Evolutionary conservation across 257 asterid genomes (phyloP).

Genomic region (Hygrophila difformis): DNA sequence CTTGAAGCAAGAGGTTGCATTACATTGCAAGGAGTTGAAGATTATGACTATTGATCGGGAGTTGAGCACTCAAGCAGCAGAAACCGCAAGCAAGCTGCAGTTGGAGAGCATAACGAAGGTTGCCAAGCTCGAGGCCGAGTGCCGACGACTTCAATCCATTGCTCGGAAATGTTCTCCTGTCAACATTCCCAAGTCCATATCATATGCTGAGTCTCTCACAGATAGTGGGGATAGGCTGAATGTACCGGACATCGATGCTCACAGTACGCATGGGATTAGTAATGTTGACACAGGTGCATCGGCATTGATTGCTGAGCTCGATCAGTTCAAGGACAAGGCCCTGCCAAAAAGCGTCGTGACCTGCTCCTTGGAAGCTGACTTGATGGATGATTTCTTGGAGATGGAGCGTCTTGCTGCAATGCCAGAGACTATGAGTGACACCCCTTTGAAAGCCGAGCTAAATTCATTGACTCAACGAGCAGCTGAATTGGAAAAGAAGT

Average conservation of each 20-base stretch:
- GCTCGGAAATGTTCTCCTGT: constrained; percentile 26
- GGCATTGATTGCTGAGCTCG: constrained; percentile 37
- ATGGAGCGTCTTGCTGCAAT: constrained; percentile 77
- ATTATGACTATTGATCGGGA: constrained; percentile 49
- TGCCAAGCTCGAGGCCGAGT: constrained; percentile 51
- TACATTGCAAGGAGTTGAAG: constrained; percentile 40
- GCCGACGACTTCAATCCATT: constrained; percentile 30
- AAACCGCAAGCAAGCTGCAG: constrained; percentile 67
- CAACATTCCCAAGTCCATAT: constrained; percentile 22
- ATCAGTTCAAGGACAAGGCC: constrained; percentile 44
- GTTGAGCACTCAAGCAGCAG: constrained; percentile 68
- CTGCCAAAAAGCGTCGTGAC: constrained; percentile 22
- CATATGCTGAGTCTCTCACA: constrained; percentile 35
- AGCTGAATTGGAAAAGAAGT: constrained; percentile 46
- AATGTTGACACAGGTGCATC: constrained; percentile 22
- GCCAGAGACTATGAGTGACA: constrained; percentile 34
- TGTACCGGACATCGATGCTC: constrained; percentile 17
- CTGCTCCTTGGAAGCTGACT: constrained; percentile 40
- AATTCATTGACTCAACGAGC: constrained; percentile 32
- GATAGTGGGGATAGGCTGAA: constrained; percentile 28
- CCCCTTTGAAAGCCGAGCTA: constrained; percentile 30
- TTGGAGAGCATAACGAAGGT: constrained; percentile 53
- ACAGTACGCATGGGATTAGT: constrained; percentile 17
- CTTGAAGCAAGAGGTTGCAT: constrained; percentile 40
- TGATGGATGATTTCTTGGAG: constrained; percentile 89